Evolutionary conservation across 495 filamentous ascomycete genomes (phyloP), one percentile per base, ranked within the genome.

Genomic region (Aspergillus cavernicola): DNA sequence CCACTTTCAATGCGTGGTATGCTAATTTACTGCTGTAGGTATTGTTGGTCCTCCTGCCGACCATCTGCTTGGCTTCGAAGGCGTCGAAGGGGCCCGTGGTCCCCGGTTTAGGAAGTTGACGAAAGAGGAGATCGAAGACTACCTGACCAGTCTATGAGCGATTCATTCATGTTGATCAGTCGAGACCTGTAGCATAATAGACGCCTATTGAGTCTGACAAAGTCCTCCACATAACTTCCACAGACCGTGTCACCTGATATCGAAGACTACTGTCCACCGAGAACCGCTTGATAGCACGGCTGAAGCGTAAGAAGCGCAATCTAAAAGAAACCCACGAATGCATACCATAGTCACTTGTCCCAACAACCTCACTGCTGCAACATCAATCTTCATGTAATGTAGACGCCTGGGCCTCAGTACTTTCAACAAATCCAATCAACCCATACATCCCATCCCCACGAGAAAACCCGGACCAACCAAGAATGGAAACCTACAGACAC

Each of bases 71-170:
- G 95, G 95, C 56, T 89, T 87, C 60, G 89, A 97, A 67, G 93
- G 93, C 39, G 91, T 96, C 15, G 88, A 92, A 62, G 89, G 88
- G 32, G 86, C 92, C 12, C 82, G 83, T 63, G 95, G 95, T 22
- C 95, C 95, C 23, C 83, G 93, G 55, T 98, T 98, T 80, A 78
- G 93, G 66, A 98, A 95, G 80, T 75, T 98, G 71, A 96, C 84
- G 62, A 92, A 95, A 61, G 87, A 92, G 74, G 92, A 98, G 75
- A 96, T 98, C 65, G 93, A 98, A 78, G 93, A 98, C 68, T 98
- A 98, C 76, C 74, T 98, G 67, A 97, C 92, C 67, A 96, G 93
- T 77, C 83, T 97, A 78, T 97, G 59, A 75, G 52, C 48, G 45
- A 50, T 49, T 53, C 44, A 41, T 29, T 47, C 36, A 44, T 49